phyloP scores from a whole-genome alignment of 73 alveolate species.

The Urostyla sp. region DNA sequence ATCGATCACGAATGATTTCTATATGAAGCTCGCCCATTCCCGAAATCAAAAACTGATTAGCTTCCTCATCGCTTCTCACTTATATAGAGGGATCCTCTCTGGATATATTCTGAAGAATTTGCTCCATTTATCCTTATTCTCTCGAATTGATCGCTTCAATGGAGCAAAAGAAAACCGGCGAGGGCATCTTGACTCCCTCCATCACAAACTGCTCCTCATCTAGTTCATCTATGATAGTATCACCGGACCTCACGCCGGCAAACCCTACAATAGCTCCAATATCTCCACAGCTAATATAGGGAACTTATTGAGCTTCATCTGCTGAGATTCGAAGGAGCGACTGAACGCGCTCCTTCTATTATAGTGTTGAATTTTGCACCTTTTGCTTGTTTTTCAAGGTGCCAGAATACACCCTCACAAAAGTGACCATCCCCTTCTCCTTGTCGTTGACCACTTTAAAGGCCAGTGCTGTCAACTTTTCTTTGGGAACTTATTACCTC shows the following conservation, averaged over 20 bases:
- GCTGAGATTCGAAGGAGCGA: slow-evolving; percentile 81
- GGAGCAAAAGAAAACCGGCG: slow-evolving; percentile 89
- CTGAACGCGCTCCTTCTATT: slow-evolving; percentile 59
- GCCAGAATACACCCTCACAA: slow-evolving; percentile 84
- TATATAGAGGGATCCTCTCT: slow-evolving; percentile 85
- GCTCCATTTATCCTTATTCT: slow-evolving; percentile 68
- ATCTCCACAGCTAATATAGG: slow-evolving; percentile 83
- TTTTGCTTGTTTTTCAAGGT: slow-evolving; percentile 55
- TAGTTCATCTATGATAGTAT: slow-evolving; percentile 68
- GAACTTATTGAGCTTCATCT: slow-evolving; percentile 75
- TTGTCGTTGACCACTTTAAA: slow-evolving; percentile 83
- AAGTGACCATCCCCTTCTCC: slow-evolving; percentile 81
- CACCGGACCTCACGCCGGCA: slow-evolving; percentile 75
- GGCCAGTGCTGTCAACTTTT: slow-evolving; percentile 79
- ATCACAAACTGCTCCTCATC: slow-evolving; percentile 73
- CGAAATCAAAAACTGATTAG: slow-evolving; percentile 72
- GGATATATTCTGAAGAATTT: slow-evolving; percentile 65
- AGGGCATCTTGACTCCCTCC: slow-evolving; percentile 83
- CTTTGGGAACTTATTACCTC: slow-evolving; percentile 55
- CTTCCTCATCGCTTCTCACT: slow-evolving; percentile 75
- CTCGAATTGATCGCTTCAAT: slow-evolving; percentile 77
- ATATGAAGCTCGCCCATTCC: slow-evolving; percentile 93
- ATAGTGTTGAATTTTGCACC: slow-evolving; percentile 34
- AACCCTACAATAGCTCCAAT: slow-evolving; percentile 86
- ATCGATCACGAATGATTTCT: slow-evolving; percentile 85